phyloP scores from a whole-genome alignment of 306 rosid genomes.

The Prinsepia uniflora region DNA sequence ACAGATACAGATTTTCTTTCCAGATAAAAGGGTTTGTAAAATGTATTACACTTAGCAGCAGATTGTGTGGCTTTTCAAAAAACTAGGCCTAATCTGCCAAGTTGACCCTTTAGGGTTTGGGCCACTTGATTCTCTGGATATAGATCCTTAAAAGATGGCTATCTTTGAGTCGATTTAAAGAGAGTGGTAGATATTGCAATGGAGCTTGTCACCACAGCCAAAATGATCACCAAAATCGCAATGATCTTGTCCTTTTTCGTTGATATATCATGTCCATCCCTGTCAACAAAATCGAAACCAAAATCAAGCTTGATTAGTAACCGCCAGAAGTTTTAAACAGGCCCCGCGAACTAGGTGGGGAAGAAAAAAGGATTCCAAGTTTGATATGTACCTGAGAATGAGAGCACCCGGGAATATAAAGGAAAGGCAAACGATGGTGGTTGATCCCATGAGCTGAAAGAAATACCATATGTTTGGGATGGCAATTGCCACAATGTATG shows the following conservation, averaged over 20 bases:
- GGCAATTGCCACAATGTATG: constrained; percentile 46
- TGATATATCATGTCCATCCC: constrained; percentile 27
- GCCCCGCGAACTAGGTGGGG: not conserved
- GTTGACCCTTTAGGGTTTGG: not conserved
- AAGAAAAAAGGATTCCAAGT: not conserved
- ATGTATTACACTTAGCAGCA: not conserved
- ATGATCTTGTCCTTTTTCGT: constrained; percentile 20
- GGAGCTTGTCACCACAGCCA: constrained; percentile 23
- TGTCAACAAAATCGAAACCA: not conserved
- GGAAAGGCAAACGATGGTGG: constrained; percentile 46
- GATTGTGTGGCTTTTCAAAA: constrained; percentile 7
- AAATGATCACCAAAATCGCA: constrained; percentile 17
- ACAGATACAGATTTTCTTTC: no score
- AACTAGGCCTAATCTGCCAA: constrained; percentile 9
- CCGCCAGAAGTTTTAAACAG: not conserved
- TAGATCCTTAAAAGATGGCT: not conserved
- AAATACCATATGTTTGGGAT: constrained; percentile 55
- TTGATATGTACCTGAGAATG: constrained; percentile 38
- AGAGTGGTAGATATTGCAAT: constrained; percentile 28
- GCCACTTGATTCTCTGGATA: no score
- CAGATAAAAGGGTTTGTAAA: not conserved
- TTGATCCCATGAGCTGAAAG: constrained; percentile 62
- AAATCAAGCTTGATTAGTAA: not conserved
- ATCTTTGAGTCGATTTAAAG: not conserved
- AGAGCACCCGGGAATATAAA: constrained; percentile 54